Evolutionary conservation across 129 eudicot genomes (phyloP).

Genomic region (Artemisia argyi): DNA sequence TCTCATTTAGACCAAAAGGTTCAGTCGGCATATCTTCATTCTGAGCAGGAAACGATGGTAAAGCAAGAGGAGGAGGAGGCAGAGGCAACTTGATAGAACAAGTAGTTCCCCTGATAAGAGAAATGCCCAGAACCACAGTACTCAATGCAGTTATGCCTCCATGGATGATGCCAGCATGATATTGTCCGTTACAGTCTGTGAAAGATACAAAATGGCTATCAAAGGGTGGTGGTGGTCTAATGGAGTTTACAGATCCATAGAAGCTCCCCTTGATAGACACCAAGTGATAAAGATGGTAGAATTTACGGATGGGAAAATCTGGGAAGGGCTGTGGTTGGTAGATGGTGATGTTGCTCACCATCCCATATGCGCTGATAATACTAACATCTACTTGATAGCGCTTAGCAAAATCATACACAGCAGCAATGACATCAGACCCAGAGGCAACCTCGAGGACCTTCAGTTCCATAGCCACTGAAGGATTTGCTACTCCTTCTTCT

Average conservation of each 20-base stretch:
- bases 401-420: slow-evolving; percentile 10
- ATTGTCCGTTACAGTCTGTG: not conserved
- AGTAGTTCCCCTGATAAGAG: not conserved
- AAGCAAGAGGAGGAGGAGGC: slow-evolving; percentile 1
- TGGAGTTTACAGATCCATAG: not conserved
- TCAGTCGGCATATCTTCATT: slow-evolving; percentile 2
- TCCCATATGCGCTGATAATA: slow-evolving; percentile 11
- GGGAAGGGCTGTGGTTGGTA: not conserved
- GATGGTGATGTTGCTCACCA: not conserved
- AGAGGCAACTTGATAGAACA: slow-evolving; percentile 3
- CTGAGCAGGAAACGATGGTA: not conserved
- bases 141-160: slow-evolving; percentile 1
- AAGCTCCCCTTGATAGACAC: slow-evolving; percentile 9
- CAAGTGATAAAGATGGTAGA: not conserved
- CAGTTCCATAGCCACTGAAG: not conserved
- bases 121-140: slow-evolving; percentile 1
- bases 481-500: not conserved
- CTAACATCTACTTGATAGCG: slow-evolving; percentile 2
- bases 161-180: not conserved
- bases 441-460: slow-evolving; percentile 1
- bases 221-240: not conserved
- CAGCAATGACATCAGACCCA: slow-evolving; percentile 11
- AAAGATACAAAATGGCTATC: not conserved
- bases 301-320: not conserved
- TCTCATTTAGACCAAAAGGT: not conserved